A percentile compares a stretch with the other conserved stretches of the same genome.
These are phyloP conservation scores for Pecoramyces ruminantium DNA, from an alignment of 192 early-diverging fungal genomes.

Conservation along the genomic window DNA sequence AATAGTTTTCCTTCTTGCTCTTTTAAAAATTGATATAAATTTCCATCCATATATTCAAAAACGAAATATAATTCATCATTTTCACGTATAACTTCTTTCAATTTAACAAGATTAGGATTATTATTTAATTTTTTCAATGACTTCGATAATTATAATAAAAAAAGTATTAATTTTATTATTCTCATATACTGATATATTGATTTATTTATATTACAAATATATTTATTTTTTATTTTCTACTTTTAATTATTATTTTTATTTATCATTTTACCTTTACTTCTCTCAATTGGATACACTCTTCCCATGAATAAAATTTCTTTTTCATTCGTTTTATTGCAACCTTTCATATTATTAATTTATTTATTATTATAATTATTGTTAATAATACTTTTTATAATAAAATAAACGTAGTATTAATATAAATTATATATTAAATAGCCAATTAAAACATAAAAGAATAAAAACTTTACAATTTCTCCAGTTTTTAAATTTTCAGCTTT, in stretches of 20 bases:
- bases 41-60: constrained; percentile 91
- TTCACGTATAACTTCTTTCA: constrained; percentile 69
- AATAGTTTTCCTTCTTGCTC: constrained; percentile 47
- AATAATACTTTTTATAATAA: too few relatives aligned
- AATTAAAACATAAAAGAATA: too few relatives aligned
- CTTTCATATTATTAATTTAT: constrained; percentile 18
- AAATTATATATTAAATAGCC: too few relatives aligned
- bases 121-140: constrained; percentile 50
- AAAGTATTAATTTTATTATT: neutral
- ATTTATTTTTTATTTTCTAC: too few relatives aligned
- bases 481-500: constrained; percentile 43
- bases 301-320: constrained; percentile 51
- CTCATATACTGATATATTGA: neutral
- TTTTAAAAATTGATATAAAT: constrained; percentile 80
- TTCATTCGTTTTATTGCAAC: constrained; percentile 87
- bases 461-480: constrained; percentile 44
- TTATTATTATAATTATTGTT: too few relatives aligned
- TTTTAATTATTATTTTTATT: too few relatives aligned
- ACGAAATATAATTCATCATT: constrained; percentile 82
- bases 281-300: constrained; percentile 50
- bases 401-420: too few relatives aligned
- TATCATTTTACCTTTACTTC: constrained; percentile 54
- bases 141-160: constrained; percentile 8
- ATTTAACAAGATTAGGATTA: constrained; percentile 71
- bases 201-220: neutral